These are phyloP conservation scores for Penicillium aurantiogriseum DNA, from an alignment of 2,329 filamentous ascomycete genomes.

Conservation along the genomic window DNA sequence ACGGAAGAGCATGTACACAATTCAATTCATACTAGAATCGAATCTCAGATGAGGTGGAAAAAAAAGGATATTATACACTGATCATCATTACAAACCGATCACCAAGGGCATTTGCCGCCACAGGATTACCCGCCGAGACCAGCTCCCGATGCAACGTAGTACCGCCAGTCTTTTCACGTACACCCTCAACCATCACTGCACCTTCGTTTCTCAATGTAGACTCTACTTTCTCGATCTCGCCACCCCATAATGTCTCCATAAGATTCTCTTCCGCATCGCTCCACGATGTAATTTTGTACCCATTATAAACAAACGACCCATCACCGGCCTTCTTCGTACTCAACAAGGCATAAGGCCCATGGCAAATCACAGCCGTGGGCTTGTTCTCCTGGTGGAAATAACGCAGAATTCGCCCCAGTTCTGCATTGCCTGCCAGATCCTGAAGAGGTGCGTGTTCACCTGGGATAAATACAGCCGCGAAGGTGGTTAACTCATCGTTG, in stretches of 20 bases:
- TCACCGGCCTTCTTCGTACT: constrained; percentile 40
- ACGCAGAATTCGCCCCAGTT: constrained; percentile 44
- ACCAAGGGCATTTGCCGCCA: constrained; percentile 34
- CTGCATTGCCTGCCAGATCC: constrained; percentile 43
- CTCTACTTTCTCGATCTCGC: constrained; percentile 47
- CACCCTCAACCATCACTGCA: constrained; percentile 46
- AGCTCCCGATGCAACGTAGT: constrained; percentile 47
- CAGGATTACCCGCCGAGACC: constrained; percentile 35
- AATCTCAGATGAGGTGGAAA: neutral
- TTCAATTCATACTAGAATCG: neutral
- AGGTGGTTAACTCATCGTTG: constrained; percentile 42
- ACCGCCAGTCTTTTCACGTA: constrained; percentile 40
- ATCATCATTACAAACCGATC: constrained; percentile 36
- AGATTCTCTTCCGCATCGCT: constrained; percentile 48
- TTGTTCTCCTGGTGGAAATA: constrained; percentile 44
- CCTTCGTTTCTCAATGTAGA: constrained; percentile 40
- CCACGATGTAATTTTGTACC: constrained; percentile 48
- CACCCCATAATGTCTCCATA: constrained; percentile 47
- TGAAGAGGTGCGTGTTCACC: constrained; percentile 47
- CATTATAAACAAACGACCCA: constrained; percentile 45
- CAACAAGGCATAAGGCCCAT: constrained; percentile 48
- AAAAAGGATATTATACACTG: constrained; percentile 17
- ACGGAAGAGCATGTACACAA: too few species aligned
- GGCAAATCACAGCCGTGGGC: constrained; percentile 48
- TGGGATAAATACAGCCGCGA: constrained; percentile 46